Conservation (phyloP, 2,329 filamentous ascomycete species). For the Botrytis fabae region DNA sequence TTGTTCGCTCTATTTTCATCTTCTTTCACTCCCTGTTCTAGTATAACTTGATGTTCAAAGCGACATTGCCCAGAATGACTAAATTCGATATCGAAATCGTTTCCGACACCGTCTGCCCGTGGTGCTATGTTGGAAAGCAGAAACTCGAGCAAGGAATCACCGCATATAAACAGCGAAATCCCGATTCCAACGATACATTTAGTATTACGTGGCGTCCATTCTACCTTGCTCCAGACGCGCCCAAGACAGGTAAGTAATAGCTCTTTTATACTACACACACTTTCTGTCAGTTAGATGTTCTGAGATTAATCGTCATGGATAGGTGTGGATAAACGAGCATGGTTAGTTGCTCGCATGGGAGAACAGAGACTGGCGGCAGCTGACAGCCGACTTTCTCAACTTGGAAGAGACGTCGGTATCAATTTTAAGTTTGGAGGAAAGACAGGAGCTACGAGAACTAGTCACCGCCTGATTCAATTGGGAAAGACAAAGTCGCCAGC, state of each 20-base stretch:
- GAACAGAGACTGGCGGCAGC: conserved; percentile 60
- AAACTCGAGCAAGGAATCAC: conserved; percentile 72
- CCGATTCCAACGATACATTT: conserved; percentile 67
- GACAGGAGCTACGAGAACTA: conserved; percentile 76
- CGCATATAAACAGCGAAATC: conserved; percentile 62
- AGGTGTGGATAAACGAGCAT: conserved; percentile 54
- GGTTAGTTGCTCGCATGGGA: conserved; percentile 64
- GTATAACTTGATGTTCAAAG: conserved; percentile 28
- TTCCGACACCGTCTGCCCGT: conserved; percentile 65
- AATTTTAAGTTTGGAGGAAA: conserved; percentile 70
- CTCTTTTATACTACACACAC: not conserved
- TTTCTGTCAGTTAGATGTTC: not conserved
- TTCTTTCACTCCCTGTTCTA: not conserved
- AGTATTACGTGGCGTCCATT: conserved; percentile 74
- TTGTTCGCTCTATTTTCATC: not conserved
- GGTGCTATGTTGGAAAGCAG: conserved; percentile 57
- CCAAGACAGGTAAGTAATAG: conserved; percentile 50
- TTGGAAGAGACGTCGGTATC: conserved; percentile 68
- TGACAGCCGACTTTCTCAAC: conserved; percentile 53
- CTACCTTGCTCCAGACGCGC: conserved; percentile 70
- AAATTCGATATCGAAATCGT: conserved; percentile 76
- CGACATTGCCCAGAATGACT: conserved; percentile 55
- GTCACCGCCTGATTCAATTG: conserved; percentile 74
- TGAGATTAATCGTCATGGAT: conserved; percentile 16
- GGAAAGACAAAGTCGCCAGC: conserved; percentile 55